A percentile compares a stretch with the other conserved stretches of the same genome.
These are phyloP conservation scores for Cornus kousa DNA, from an alignment of 148 eudicot species.

Conservation along the genomic window DNA sequence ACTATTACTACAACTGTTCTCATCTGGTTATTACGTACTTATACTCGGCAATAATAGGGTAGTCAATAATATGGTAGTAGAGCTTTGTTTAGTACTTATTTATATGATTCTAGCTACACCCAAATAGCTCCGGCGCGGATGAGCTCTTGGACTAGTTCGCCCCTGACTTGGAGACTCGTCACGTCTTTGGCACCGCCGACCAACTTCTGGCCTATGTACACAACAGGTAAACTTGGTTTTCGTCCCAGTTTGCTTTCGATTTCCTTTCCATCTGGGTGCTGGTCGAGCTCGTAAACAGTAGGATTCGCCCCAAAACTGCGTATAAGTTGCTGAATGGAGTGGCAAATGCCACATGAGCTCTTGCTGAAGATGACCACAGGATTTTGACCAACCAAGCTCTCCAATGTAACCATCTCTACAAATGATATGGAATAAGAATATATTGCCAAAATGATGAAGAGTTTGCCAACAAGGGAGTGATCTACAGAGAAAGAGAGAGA, in stretches of 20 bases:
- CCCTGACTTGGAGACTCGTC: conserved; percentile 71
- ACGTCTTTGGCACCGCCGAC: conserved; percentile 82
- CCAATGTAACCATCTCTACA: conserved; percentile 36
- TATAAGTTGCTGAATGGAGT: conserved; percentile 58
- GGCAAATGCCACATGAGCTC: conserved; percentile 63
- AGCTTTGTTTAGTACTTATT: neutral
- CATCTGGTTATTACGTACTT: no score
- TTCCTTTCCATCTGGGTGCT: conserved; percentile 53
- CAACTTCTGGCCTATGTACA: conserved; percentile 59
- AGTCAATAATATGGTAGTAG: neutral
- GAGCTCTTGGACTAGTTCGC: conserved; percentile 55
- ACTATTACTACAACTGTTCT: no score
- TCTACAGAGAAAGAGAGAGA: no score
- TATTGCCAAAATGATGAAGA: no score
- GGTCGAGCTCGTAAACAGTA: conserved; percentile 59
- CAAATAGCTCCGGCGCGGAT: conserved; percentile 67
- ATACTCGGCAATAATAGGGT: no score
- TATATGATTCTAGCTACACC: conserved; percentile 26
- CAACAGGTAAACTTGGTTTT: conserved; percentile 49
- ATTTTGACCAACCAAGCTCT: conserved; percentile 30
- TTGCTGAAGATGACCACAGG: conserved; percentile 82
- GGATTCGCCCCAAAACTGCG: conserved; percentile 71
- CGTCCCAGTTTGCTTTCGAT: conserved; percentile 58
- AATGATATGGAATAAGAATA: no score
- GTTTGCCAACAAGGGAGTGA: no score